Conservation (phyloP, 768 basidiomycete species). For the Rhizopogon vinicolor region DNA sequence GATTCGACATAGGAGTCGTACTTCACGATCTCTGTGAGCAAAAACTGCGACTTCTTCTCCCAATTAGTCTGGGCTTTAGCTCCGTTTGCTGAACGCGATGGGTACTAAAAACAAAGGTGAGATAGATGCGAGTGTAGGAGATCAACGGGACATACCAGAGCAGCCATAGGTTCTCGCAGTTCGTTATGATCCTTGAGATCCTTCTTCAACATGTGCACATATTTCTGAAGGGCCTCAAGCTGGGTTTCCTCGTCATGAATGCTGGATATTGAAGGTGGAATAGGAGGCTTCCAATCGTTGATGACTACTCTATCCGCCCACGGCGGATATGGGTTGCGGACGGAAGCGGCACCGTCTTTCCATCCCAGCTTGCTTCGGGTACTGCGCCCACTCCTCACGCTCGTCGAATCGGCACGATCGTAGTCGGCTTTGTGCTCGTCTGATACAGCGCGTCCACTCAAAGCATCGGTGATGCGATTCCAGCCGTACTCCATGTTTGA, state of each 20-base stretch:
- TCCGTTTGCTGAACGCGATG: conserved; percentile 67
- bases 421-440: conserved; percentile 51
- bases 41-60: conserved; percentile 87
- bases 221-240: conserved; percentile 82
- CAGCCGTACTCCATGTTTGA: conserved; percentile 99
- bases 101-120: conserved; percentile 53
- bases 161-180: conserved; percentile 75
- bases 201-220: conserved; percentile 67
- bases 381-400: conserved; percentile 73
- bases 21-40: conserved; percentile 91
- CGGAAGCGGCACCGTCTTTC: conserved; percentile 62
- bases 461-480: conserved; percentile 67
- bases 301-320: conserved; percentile 74
- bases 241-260: conserved; percentile 90
- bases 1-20: conserved; percentile 95
- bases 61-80: conserved; percentile 83
- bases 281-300: conserved; percentile 93
- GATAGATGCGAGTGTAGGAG: neutral
- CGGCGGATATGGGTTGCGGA: conserved; percentile 65
- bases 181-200: conserved; percentile 85
- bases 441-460: conserved; percentile 50
- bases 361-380: conserved; percentile 69
- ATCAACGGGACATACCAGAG: conserved; percentile 49
- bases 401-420: conserved; percentile 55
- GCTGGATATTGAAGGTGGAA: conserved; percentile 79